Evolutionary conservation across 495 filamentous ascomycete species (phyloP).

Genomic region (Daldinia concentrica): DNA sequence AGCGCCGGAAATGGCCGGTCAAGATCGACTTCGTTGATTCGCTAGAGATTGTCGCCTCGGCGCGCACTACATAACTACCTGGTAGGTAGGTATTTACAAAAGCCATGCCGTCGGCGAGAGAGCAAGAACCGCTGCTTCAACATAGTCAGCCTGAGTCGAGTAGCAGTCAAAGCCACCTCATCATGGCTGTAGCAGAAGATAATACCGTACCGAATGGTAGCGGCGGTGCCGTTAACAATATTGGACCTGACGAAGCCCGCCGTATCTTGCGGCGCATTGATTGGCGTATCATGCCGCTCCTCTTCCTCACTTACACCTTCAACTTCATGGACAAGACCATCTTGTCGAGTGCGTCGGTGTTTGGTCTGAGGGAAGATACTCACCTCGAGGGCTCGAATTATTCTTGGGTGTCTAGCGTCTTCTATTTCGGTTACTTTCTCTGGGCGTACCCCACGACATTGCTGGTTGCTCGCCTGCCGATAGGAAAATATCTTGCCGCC

Average conservation of each 20-base stretch:
- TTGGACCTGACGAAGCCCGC: constrained; percentile 32
- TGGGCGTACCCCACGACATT: constrained; percentile 46
- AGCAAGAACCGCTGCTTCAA: constrained; percentile 28
- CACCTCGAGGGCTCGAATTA: constrained; percentile 50
- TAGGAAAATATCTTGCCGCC: constrained; percentile 45
- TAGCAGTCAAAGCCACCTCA: background rate
- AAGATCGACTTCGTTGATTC: constrained; percentile 26
- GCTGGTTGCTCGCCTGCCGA: constrained; percentile 45
- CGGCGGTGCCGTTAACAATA: constrained; percentile 3
- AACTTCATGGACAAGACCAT: constrained; percentile 54
- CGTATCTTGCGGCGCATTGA: constrained; percentile 47
- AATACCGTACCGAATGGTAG: background rate
- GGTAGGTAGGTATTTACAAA: constrained; percentile 16
- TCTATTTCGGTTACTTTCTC: constrained; percentile 51
- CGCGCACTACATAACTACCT: background rate
- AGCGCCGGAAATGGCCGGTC: constrained; percentile 26
- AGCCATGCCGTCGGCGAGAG: constrained; percentile 18
- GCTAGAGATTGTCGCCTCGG: constrained; percentile 27
- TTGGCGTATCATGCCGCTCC: constrained; percentile 43
- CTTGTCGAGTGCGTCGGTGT: constrained; percentile 48
- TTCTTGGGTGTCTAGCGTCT: constrained; percentile 49
- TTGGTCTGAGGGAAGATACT: constrained; percentile 48
- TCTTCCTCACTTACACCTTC: constrained; percentile 46
- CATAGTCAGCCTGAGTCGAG: constrained; percentile 21
- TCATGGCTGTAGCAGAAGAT: constrained; percentile 16